Evolutionary conservation across 495 filamentous ascomycete genomes (phyloP), one percentile per base, ranked within the genome.

Genomic region (Aspergillus panamensis): DNA sequence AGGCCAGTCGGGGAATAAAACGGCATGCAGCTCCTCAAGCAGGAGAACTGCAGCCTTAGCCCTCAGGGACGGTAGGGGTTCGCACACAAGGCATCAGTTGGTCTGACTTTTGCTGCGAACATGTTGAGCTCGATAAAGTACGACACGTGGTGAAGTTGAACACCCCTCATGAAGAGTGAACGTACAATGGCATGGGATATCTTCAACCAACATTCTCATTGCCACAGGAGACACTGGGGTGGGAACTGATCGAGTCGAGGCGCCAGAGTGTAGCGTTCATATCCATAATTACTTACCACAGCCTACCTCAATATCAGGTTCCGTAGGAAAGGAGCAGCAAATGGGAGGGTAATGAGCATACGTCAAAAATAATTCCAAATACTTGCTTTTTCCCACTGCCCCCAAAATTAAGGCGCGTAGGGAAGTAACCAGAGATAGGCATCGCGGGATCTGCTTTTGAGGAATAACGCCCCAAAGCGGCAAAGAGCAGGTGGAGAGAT

Each of bases 51-150:
- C 0, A 84, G 82, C 47, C 45, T 31, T 31, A 31, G 53, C 42
- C 33, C 48, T 20, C 35, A 48, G 14, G 53, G 13, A 55, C 13
- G 32, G 35, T 20, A 17, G 33, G 20, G 44, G 20, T 6, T 58
- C 69, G 33, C 82, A 83, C 58, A 61, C 60, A n/a, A 51, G 67
- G 6, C 50, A 61, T 12, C 64, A 57, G 8, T 79, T 81, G 72
- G 82, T 61, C 69, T 78, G 19, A 71, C 81, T 10, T 76, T 75
- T 49, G 72, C 80, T 69, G 76, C 73, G 6, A 82, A 82, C 68
- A 71, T 60, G 4, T 77, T 79, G 47, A 75, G 71, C 43, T 75
- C 73, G 60, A 68, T 73, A 61, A 79, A 80, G 71, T 56, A 66
- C 51, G 80, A 81, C 66, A 77, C 71, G 35, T 82, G 71, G 68